Conservation (phyloP, 768 basidiomycete species). For the Suillus subluteus region DNA sequence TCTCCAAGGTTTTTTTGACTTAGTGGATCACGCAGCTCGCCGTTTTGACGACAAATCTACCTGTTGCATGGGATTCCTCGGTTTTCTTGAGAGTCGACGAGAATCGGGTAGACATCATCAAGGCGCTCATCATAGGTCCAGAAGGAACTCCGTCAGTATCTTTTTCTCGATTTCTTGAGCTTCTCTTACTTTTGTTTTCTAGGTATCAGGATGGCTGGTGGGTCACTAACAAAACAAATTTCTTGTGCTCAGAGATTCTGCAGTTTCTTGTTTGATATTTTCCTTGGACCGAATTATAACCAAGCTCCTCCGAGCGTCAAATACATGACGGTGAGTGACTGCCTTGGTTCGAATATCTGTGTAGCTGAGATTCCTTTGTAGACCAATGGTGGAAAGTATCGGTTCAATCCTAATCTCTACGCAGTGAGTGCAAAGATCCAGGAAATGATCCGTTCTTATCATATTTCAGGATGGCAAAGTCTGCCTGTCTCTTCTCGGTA, state of each 20-base stretch:
- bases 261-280: slow-evolving; percentile 87
- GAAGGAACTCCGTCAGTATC: slow-evolving; percentile 86
- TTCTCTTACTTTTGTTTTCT: slow-evolving; percentile 14
- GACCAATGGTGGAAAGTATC: slow-evolving; percentile 87
- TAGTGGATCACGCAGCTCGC: slow-evolving; percentile 64
- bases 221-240: slow-evolving; percentile 26
- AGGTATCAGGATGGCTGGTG: slow-evolving; percentile 94
- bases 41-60: slow-evolving; percentile 89
- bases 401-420: slow-evolving; percentile 95
- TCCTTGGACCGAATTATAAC: slow-evolving; percentile 89
- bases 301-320: slow-evolving; percentile 79
- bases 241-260: slow-evolving; percentile 9
- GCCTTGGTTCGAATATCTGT: not conserved
- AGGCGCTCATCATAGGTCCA: slow-evolving; percentile 89
- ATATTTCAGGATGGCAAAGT: slow-evolving; percentile 84
- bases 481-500: slow-evolving; percentile 87
- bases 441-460: not conserved
- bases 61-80: slow-evolving; percentile 94
- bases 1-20: slow-evolving; percentile 14
- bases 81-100: slow-evolving; percentile 94
- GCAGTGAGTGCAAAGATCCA: slow-evolving; percentile 54
- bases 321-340: slow-evolving; percentile 56
- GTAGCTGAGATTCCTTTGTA: slow-evolving; percentile 31
- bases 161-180: slow-evolving; percentile 7
- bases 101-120: slow-evolving; percentile 88